Evolutionary conservation across 306 rosid species (phyloP).

Genomic region (Cucumis sativus): DNA sequence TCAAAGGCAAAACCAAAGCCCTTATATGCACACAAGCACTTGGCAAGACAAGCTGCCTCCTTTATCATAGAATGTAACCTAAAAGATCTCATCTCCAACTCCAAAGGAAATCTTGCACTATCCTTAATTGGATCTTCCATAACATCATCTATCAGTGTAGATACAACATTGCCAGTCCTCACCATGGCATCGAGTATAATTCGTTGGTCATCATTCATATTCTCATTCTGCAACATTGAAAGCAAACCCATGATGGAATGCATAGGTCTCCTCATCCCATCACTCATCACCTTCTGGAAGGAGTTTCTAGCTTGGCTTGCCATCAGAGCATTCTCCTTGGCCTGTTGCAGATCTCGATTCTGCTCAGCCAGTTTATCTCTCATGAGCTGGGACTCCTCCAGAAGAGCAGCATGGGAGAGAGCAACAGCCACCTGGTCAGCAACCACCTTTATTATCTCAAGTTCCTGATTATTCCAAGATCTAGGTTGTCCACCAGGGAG

Average conservation of each 20-base stretch:
- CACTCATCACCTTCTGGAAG: slow-evolving; percentile 94
- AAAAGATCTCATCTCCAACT: slow-evolving; percentile 69
- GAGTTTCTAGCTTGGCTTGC: slow-evolving; percentile 93
- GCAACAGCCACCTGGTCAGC: slow-evolving; percentile 99
- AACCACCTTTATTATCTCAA: slow-evolving; percentile 89
- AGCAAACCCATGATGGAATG: slow-evolving; percentile 91
- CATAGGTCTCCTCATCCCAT: slow-evolving; percentile 99
- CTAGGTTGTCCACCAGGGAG: slow-evolving; percentile 72
- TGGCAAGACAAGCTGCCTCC: slow-evolving; percentile 93
- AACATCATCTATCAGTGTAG: slow-evolving; percentile 82
- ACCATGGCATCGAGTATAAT: slow-evolving; percentile 79
- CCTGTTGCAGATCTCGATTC: slow-evolving; percentile 90
- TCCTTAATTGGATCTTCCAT: slow-evolving; percentile 79
- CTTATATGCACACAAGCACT: slow-evolving; percentile 66
- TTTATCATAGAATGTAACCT: slow-evolving; percentile 68
- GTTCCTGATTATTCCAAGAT: slow-evolving; percentile 78
- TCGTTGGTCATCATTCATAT: slow-evolving; percentile 50
- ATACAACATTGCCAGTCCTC: slow-evolving; percentile 74
- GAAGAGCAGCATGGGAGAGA: slow-evolving; percentile 93
- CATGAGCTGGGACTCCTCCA: slow-evolving; percentile 99
- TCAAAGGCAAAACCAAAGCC: slow-evolving; percentile 65
- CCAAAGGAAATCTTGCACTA: slow-evolving; percentile 64
- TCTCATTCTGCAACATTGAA: slow-evolving; percentile 72
- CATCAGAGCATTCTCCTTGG: slow-evolving; percentile 77
- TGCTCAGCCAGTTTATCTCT: slow-evolving; percentile 90